phyloP scores from a whole-genome alignment of 169 alveolate genomes.

The Amoebophrya sp. region DNA sequence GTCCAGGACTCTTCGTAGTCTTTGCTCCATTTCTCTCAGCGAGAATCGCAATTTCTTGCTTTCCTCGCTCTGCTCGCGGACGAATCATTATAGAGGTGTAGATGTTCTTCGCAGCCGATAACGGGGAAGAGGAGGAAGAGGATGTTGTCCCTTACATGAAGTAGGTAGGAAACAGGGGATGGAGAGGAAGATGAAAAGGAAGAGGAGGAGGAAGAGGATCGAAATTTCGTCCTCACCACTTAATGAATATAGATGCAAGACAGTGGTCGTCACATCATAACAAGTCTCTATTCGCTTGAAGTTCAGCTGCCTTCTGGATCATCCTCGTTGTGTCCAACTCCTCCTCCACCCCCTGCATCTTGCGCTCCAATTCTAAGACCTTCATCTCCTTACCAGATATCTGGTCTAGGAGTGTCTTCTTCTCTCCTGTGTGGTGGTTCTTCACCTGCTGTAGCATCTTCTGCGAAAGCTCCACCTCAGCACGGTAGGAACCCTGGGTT shows the following conservation, averaged over 20 bases:
- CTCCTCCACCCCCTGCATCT: background rate
- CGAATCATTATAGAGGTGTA: too few relatives aligned
- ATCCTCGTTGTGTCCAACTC: background rate
- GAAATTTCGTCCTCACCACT: too few relatives aligned
- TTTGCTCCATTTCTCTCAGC: background rate
- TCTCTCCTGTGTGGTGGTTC: background rate
- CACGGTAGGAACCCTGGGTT: background rate
- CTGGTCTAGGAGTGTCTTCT: background rate
- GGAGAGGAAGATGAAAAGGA: too few relatives aligned
- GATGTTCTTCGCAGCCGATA: too few relatives aligned
- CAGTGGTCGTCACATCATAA: background rate
- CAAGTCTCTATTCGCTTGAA: background rate
- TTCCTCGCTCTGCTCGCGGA: slow-evolving; percentile 9
- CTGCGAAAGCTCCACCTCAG: background rate
- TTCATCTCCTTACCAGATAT: background rate
- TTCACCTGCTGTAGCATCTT: background rate
- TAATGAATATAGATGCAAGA: background rate
- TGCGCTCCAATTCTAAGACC: background rate
- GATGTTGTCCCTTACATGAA: too few relatives aligned
- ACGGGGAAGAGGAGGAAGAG: too few relatives aligned
- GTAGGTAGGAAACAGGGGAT: too few relatives aligned
- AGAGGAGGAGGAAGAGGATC: too few relatives aligned
- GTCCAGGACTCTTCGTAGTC: background rate
- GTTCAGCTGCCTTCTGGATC: background rate
- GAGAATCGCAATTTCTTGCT: background rate